Conservation (phyloP, 2,329 filamentous ascomycete genomes). For the Mycosphaerelloides madeirae region DNA sequence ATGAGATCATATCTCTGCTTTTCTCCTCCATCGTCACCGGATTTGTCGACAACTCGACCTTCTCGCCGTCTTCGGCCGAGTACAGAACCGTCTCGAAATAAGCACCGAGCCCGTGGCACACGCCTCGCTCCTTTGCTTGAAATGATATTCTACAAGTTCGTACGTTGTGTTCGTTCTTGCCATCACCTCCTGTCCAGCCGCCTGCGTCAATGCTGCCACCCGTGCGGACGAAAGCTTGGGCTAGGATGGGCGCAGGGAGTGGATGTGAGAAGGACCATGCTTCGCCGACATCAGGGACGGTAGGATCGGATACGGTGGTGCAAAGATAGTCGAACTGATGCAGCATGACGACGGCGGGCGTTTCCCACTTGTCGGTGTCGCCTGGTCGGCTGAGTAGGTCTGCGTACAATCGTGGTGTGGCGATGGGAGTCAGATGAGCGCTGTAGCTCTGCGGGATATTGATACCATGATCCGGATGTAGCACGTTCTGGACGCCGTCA, state of each 20-base stretch:
- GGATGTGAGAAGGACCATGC: slow-evolving; percentile 80
- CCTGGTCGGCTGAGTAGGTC: slow-evolving; percentile 65
- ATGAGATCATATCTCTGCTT: slow-evolving; percentile 97
- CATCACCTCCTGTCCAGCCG: slow-evolving; percentile 68
- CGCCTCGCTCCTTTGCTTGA: slow-evolving; percentile 69
- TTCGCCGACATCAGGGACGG: slow-evolving; percentile 56
- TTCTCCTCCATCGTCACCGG: slow-evolving; percentile 88
- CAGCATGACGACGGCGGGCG: slow-evolving; percentile 90
- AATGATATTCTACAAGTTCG: slow-evolving; percentile 76
- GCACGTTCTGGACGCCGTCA: slow-evolving; percentile 87
- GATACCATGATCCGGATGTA: slow-evolving; percentile 76
- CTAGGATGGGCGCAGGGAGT: slow-evolving; percentile 56
- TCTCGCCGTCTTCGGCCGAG: slow-evolving; percentile 41
- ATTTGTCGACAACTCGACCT: slow-evolving; percentile 85
- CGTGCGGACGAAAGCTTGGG: slow-evolving; percentile 52
- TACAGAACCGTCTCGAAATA: slow-evolving; percentile 98
- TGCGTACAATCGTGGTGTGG: slow-evolving; percentile 76
- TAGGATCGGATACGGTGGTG: slow-evolving; percentile 45
- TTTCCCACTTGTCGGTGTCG: slow-evolving; percentile 65
- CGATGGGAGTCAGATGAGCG: slow-evolving; percentile 86
- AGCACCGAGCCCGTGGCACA: slow-evolving; percentile 84
- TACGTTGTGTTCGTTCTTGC: slow-evolving; percentile 86
- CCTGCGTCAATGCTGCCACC: slow-evolving; percentile 64
- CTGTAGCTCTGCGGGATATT: slow-evolving; percentile 93
- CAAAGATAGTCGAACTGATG: slow-evolving; percentile 85